Conservation (phyloP, 306 rosid genomes). For the Dryas octopetala region DNA sequence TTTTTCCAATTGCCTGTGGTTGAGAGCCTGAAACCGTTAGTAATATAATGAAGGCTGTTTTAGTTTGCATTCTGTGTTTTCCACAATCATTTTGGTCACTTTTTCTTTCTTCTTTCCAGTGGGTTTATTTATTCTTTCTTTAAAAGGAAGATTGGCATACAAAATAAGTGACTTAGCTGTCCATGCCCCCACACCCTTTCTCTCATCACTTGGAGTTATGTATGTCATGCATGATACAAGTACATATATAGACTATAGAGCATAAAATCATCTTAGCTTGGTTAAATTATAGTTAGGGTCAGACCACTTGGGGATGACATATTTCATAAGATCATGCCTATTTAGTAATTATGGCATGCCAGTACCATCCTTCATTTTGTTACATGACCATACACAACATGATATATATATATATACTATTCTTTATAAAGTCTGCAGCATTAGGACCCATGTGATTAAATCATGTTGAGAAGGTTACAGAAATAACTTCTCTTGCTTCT, state of each 20-base stretch:
- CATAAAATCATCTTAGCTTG: too few relatives aligned
- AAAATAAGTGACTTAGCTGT: conserved; percentile 26
- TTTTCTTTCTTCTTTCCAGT: conserved; percentile 9
- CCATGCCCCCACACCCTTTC: conserved; percentile 28
- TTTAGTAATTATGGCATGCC: too few relatives aligned
- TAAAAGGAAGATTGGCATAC: conserved; percentile 9
- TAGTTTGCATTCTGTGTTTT: conserved; percentile 1
- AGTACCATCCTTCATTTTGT: too few relatives aligned
- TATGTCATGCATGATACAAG: neutral
- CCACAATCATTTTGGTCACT: conserved; percentile 8
- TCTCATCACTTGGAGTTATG: conserved; percentile 14
- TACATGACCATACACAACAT: neutral
- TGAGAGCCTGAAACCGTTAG: conserved; percentile 6
- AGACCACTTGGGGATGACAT: too few relatives aligned
- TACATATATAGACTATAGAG: too few relatives aligned
- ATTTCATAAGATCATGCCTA: too few relatives aligned
- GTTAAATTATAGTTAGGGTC: too few relatives aligned
- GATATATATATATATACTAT: neutral
- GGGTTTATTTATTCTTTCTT: conserved; percentile 24
- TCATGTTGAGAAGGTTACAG: neutral
- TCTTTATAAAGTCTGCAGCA: neutral
- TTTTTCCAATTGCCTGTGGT: conserved; percentile 25
- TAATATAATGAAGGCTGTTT: conserved; percentile 15
- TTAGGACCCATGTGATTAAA: neutral
- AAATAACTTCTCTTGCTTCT: neutral